These are phyloP conservation scores for Hypoxylon fragiforme DNA, from an alignment of 495 filamentous ascomycete genomes.

Conservation along the genomic window DNA sequence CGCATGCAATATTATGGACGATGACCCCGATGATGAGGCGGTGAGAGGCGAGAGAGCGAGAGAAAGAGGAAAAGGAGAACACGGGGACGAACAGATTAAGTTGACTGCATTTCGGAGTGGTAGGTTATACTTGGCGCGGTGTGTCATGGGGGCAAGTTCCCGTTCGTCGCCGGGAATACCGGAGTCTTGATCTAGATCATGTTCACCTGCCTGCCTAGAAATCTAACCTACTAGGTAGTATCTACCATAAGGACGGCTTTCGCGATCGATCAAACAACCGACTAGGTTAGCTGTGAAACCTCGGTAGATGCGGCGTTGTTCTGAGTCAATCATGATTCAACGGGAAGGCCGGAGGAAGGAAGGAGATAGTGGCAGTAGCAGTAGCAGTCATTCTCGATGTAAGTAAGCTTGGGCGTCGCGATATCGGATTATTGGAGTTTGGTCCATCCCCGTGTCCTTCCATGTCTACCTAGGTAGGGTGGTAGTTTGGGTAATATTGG, in stretches of 20 bases:
- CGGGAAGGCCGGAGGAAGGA: background rate
- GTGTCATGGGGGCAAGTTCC: background rate
- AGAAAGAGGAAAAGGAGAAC: constrained; percentile 4
- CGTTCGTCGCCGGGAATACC: constrained; percentile 16
- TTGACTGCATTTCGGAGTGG: constrained; percentile 14
- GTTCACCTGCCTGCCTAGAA: no score
- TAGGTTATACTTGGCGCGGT: no score
- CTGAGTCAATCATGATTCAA: constrained; percentile 7
- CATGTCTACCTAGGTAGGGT: background rate
- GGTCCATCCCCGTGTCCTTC: background rate
- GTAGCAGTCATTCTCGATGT: background rate
- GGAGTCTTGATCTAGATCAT: constrained; percentile 1
- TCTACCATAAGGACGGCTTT: no score
- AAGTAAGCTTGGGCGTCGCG: constrained; percentile 6
- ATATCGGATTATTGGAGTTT: constrained; percentile 18
- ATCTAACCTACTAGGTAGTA: no score
- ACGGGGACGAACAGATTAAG: background rate
- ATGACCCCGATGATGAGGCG: constrained; percentile 18
- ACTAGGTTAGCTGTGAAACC: no score
- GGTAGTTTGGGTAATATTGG: no score
- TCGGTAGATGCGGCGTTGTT: no score
- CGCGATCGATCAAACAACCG: no score
- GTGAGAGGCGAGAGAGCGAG: constrained; percentile 9
- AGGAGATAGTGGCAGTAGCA: background rate
- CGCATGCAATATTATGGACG: no score